Conservation (phyloP, 2,329 filamentous ascomycete species). For the Grosmannia huntii region DNA sequence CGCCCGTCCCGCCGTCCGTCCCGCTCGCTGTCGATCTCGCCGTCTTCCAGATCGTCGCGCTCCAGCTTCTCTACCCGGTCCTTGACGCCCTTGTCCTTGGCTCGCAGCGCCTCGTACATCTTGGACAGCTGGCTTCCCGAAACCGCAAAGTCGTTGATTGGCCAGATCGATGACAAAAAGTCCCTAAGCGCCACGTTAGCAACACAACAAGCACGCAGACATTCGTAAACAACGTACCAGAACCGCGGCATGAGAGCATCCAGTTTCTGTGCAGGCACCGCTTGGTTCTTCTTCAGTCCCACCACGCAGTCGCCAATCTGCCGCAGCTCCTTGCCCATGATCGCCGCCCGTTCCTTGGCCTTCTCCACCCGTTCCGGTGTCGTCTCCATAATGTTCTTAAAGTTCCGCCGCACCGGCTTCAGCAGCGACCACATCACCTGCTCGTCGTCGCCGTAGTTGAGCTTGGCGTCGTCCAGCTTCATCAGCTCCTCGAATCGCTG, state of each 20-base stretch:
- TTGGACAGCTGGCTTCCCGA: constrained; percentile 22
- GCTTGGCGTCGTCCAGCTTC: constrained; percentile 22
- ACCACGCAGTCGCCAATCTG: constrained; percentile 23
- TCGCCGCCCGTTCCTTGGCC: constrained; percentile 23
- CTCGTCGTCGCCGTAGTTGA: constrained; percentile 20
- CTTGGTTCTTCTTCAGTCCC: constrained; percentile 19
- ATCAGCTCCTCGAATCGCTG: constrained; percentile 25
- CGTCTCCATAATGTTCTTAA: constrained; percentile 24
- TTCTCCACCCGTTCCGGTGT: constrained; percentile 17
- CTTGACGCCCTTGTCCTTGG: constrained; percentile 19
- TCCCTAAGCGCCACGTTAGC: constrained; percentile 16
- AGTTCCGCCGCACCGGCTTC: constrained; percentile 23
- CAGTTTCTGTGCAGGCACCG: constrained; percentile 17
- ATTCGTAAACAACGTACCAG: constrained; percentile 16
- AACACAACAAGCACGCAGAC: background rate
- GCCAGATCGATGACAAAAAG: constrained; percentile 26
- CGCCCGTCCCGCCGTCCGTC: constrained; percentile 16
- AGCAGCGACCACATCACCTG: constrained; percentile 26
- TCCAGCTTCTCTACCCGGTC: constrained; percentile 11
- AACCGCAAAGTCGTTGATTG: constrained; percentile 23
- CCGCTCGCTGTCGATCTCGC: constrained; percentile 24
- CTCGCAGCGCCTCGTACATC: constrained; percentile 23
- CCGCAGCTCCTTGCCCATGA: constrained; percentile 24
- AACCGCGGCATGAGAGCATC: constrained; percentile 24
- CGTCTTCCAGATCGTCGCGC: constrained; percentile 23